Base-by-base conservation (phyloP, 495 filamentous ascomycete species). In the Talaromyces proteolyticus region DNA sequence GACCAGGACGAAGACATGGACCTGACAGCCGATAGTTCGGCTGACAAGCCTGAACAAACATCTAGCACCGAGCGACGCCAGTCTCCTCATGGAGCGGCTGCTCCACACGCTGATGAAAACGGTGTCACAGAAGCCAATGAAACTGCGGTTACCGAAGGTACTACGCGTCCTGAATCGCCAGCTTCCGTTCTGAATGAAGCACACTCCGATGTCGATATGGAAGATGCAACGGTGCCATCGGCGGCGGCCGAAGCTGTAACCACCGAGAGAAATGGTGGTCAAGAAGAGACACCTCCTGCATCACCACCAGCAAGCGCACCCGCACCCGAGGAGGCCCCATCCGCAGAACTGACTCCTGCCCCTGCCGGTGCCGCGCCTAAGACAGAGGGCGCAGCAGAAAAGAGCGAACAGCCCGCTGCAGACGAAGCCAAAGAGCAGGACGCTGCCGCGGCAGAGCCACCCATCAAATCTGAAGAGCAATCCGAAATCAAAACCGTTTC, bases 181-280 rank as follows among this genome's bases (percentile, higher is more conserved):
- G 51, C 53, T 17, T 54, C 59, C 24, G 50, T 48, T 8, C 57
- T 65, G 38, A 52, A 6, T 42, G 41, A 41, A 34, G 44, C 25
- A 4, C 50, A 73, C 22, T 54, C 67, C 42, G 85, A 87, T 57
- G 72, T 79, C 3, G 63, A 80, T 10, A 85, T 87, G 73, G 85
- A 84, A 53, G 83, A 85, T 55, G 80, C 69, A 8, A 64, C 59
- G 2, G 57, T 58, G 4, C 47, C 61, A 4, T 53, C 54, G 17
- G 55, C 57, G 17, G 63, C 60, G 8, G 46, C 63, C 4, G 64
- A 63, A 21, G 49, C 59, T 12, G 57, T 63, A 0, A 51, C 54
- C 17, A 54, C 58, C 25, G 49, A 49, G 6, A 60, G 65, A 40
- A 52, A 7, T 29, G 26, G 26, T 36, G 44, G 22, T 4, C 50